Evolutionary conservation across 2,329 filamentous ascomycete genomes (phyloP).

Genomic region (Verticillium tricorpus): DNA sequence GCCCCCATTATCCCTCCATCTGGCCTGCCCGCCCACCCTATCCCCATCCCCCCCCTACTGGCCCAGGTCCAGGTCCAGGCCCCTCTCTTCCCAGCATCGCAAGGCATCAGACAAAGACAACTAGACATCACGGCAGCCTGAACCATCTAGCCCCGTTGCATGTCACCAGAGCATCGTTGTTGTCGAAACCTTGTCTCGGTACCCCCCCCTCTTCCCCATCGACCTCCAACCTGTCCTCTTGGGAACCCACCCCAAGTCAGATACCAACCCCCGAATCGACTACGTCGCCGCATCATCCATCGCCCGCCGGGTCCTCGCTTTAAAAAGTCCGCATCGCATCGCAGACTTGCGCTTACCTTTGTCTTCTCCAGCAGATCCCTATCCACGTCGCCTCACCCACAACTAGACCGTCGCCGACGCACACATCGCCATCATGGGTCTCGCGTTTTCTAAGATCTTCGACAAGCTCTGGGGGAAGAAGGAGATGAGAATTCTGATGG

Average conservation of each 20-base stretch:
- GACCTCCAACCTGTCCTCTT: constrained; percentile 5
- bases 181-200: constrained; percentile 2
- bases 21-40: background rate
- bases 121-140: background rate
- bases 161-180: background rate
- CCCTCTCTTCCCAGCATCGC: background rate
- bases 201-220: background rate
- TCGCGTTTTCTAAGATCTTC: constrained; percentile 95
- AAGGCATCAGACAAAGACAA: background rate
- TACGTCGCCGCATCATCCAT: constrained; percentile 20
- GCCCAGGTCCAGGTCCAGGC: background rate
- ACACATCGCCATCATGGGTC: constrained; percentile 79
- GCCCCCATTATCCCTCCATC: background rate
- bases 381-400: constrained; percentile 25
- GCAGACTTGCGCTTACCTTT: constrained; percentile 8
- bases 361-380: constrained; percentile 4
- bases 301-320: background rate
- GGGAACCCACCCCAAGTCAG: background rate
- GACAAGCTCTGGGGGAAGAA: constrained; percentile 98
- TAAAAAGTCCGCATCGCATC: background rate
- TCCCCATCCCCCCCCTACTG: background rate
- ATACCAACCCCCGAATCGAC: constrained; percentile 18
- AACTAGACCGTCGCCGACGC: constrained; percentile 25
- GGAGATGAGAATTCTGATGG: constrained; percentile 99
- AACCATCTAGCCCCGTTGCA: background rate